Conservation (phyloP, 768 basidiomycete species). For the Russula sp. region DNA sequence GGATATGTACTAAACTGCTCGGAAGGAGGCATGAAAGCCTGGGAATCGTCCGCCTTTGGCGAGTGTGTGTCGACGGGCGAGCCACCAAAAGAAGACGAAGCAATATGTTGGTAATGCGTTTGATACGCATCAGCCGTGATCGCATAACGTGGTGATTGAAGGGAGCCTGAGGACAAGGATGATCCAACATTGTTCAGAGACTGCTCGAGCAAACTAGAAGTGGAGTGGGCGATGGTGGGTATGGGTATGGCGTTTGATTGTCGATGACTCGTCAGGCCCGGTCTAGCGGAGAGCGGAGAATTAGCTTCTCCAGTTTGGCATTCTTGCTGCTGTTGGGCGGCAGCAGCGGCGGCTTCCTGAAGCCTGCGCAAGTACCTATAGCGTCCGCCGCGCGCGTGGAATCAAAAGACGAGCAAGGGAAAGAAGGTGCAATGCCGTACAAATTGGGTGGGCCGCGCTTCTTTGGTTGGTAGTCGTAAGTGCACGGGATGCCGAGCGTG, state of each 20-base stretch:
- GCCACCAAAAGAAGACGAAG: conserved; percentile 36
- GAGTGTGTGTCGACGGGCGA: conserved; percentile 37
- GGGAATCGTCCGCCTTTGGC: conserved; percentile 41
- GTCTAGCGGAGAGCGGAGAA: conserved; percentile 20
- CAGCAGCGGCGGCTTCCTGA: conserved; percentile 62
- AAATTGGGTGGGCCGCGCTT: conserved; percentile 90
- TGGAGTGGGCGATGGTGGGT: conserved; percentile 21
- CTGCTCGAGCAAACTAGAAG: conserved; percentile 48
- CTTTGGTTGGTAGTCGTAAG: conserved; percentile 90
- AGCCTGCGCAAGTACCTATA: conserved; percentile 69
- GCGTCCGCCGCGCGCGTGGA: conserved; percentile 14
- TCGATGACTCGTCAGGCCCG: conserved; percentile 14
- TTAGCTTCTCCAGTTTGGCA: conserved; percentile 31
- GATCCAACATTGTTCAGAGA: conserved; percentile 34
- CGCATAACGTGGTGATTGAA: conserved; percentile 65
- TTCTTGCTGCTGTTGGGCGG: conserved; percentile 38
- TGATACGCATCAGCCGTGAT: conserved; percentile 66
- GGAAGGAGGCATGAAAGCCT: conserved; percentile 33
- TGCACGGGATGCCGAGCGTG: conserved; percentile 75
- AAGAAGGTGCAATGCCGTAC: conserved; percentile 39
- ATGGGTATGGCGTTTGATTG: conserved; percentile 9
- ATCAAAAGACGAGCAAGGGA: not conserved
- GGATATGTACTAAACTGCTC: conserved; percentile 62
- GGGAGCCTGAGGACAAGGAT: conserved; percentile 38
- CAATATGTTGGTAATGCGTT: conserved; percentile 43